Conservation (phyloP, 371 early-diverging fungal genomes). For the Sporodiniella umbellata region DNA sequence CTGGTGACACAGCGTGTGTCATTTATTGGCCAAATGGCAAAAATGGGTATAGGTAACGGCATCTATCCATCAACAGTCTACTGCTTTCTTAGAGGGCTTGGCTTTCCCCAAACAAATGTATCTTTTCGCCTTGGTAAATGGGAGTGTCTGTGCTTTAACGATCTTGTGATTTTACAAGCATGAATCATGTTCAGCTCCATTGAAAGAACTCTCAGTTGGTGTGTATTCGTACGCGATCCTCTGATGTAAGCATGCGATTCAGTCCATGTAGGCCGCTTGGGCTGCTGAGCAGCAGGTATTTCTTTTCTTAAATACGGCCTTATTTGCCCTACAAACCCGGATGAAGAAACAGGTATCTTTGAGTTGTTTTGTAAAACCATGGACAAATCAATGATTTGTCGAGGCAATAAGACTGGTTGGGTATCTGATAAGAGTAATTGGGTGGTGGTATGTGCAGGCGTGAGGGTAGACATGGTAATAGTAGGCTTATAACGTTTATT, state of each 20-base stretch:
- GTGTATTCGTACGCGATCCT: conserved; percentile 13
- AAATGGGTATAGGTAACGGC: no score
- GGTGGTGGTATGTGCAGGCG: conserved; percentile 20
- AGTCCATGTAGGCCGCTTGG: conserved; percentile 16
- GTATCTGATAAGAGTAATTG: conserved; percentile 10
- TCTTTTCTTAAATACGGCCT: conserved; percentile 3
- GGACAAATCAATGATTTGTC: conserved; percentile 5
- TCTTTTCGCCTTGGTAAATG: conserved; percentile 14
- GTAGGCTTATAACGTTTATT: background rate
- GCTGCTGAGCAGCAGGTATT: conserved; percentile 9
- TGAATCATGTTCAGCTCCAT: conserved; percentile 20
- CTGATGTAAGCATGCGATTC: conserved; percentile 19
- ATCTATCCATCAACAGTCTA: no score
- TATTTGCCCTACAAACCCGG: conserved; percentile 5
- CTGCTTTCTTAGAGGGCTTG: conserved; percentile 12
- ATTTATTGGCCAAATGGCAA: no score
- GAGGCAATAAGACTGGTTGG: conserved; percentile 10
- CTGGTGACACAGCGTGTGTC: no score
- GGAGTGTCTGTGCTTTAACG: conserved; percentile 14
- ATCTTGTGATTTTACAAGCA: conserved; percentile 19
- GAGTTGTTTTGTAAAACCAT: conserved; percentile 10
- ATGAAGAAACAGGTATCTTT: conserved; percentile 5
- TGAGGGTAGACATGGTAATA: conserved; percentile 11
- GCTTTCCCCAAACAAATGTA: conserved; percentile 16
- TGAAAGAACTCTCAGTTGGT: conserved; percentile 12